phyloP scores from a whole-genome alignment of 164 flowering plant species.

The Aristolochia fimbriata region DNA sequence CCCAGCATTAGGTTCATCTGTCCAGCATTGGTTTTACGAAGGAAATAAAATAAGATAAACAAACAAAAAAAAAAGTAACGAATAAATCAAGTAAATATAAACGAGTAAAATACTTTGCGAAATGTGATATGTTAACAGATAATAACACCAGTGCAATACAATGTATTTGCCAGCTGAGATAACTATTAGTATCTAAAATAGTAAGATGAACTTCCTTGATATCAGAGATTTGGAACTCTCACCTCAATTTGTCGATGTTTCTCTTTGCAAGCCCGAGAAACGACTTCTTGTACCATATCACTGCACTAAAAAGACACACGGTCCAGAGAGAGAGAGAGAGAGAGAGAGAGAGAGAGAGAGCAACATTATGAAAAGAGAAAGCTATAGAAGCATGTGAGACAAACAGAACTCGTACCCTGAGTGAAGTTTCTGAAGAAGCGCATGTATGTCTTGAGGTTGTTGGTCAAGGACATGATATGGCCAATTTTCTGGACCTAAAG shows the following conservation, averaged over 20 bases:
- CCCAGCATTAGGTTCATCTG: slow-evolving; percentile 97
- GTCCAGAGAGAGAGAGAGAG: neutral
- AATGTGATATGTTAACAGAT: too few species aligned
- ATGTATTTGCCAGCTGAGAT: neutral
- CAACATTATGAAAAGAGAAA: neutral
- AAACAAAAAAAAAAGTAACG: too few species aligned
- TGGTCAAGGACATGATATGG: slow-evolving; percentile 78
- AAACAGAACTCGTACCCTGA: slow-evolving; percentile 45
- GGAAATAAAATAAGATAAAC: too few species aligned
- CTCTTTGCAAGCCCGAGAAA: slow-evolving; percentile 85
- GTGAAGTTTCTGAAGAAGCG: slow-evolving; percentile 95
- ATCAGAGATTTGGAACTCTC: slow-evolving; percentile 8
- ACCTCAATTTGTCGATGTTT: slow-evolving; percentile 97
- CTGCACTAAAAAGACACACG: slow-evolving; percentile 25
- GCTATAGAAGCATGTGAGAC: neutral
- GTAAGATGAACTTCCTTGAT: neutral
- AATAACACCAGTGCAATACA: neutral
- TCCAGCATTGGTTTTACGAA: slow-evolving; percentile 1
- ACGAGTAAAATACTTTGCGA: too few species aligned
- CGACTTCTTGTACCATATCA: slow-evolving; percentile 81
- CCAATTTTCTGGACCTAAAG: slow-evolving; percentile 69
- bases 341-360: neutral
- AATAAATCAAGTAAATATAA: too few species aligned
- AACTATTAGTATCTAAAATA: neutral
- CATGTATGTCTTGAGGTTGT: slow-evolving; percentile 68